Conservation (phyloP, 306 rosid species). For the Rubus idaeus region DNA sequence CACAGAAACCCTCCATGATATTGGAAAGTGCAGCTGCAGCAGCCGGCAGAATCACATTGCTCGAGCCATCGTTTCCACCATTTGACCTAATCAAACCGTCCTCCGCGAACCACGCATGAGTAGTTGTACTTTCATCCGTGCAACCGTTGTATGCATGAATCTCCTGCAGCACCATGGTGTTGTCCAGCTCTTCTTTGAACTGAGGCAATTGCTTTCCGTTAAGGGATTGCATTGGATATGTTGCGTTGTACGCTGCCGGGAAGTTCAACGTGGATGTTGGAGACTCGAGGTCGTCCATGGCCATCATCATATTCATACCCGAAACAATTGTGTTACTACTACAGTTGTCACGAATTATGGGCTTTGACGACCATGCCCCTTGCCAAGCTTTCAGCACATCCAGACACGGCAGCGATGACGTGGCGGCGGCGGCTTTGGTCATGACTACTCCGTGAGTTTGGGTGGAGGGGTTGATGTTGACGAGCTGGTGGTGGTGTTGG, state of each 20-base stretch:
- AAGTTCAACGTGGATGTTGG: constrained; percentile 81
- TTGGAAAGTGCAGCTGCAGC: neutral
- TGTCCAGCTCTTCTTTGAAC: neutral
- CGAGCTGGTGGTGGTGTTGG: constrained; percentile 20
- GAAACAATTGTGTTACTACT: constrained; percentile 18
- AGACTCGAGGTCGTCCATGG: constrained; percentile 65
- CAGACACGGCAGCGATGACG: constrained; percentile 39
- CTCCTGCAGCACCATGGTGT: constrained; percentile 21
- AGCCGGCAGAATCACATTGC: neutral
- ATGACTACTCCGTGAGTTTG: constrained; percentile 28
- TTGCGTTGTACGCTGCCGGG: constrained; percentile 41
- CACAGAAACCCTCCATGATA: constrained; percentile 56
- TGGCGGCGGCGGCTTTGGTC: constrained; percentile 20
- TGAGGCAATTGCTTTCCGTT: neutral
- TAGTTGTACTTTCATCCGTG: constrained; percentile 4
- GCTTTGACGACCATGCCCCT: constrained; percentile 41
- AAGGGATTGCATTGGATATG: neutral
- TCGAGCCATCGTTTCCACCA: neutral
- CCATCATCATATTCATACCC: constrained; percentile 24
- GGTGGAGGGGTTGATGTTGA: constrained; percentile 22
- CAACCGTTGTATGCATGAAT: constrained; percentile 8
- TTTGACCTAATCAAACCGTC: constrained; percentile 23
- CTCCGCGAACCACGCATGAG: constrained; percentile 23
- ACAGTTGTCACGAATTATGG: neutral
- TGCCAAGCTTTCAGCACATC: constrained; percentile 62